Base-by-base conservation (phyloP, 306 rosid species). In the Pterocarpus santalinus region DNA sequence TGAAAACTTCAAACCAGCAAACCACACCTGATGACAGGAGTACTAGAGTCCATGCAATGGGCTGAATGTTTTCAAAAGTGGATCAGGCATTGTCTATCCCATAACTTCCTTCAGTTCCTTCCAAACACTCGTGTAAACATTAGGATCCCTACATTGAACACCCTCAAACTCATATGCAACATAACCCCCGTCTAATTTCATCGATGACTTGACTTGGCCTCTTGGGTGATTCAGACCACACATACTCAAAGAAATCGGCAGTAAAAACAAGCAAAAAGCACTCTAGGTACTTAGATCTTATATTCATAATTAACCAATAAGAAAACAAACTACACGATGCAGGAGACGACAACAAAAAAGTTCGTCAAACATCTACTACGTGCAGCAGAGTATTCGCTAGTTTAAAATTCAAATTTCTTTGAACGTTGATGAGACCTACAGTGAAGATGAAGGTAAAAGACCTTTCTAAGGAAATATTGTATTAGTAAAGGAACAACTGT, bases 11-110 rank as follows among this genome's bases (percentile, higher is more conserved):
- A 36, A 33, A 46, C 49, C n/a, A 16, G 51, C 17, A 13, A 71
- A 43, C 65, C 73, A 74, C 76, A 95, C 99, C 91, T 93, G 98
- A 87, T 93, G 99, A 86, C 98, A 95, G 99, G 99, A 74, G 99
- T 93, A n/a, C 99, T 97, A 78, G 98, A 95, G 80, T 93, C 99
- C 98, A 95, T 95, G 89, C 98, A 95, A 52, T 98, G 98, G 39
- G 98, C 99, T 22, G 99, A 91, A 68, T 95, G 99, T 95, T 75
- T 89, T 91, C 80, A 95, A 62, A 73, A 93, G 99, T 52, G 99
- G 93, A 30, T 97, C 99, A 38, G 98, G 96, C 88, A 91, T 85
- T 67, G 92, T 79, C 28, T 22, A 22, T 22, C 28, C 28, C 28
- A 22, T 22, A 22, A 22, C 28, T 22, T 22, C 28, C 28, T 22